These are phyloP conservation scores for Canavalia ensiformis DNA, from an alignment of 306 rosid species.

Conservation along the genomic window DNA sequence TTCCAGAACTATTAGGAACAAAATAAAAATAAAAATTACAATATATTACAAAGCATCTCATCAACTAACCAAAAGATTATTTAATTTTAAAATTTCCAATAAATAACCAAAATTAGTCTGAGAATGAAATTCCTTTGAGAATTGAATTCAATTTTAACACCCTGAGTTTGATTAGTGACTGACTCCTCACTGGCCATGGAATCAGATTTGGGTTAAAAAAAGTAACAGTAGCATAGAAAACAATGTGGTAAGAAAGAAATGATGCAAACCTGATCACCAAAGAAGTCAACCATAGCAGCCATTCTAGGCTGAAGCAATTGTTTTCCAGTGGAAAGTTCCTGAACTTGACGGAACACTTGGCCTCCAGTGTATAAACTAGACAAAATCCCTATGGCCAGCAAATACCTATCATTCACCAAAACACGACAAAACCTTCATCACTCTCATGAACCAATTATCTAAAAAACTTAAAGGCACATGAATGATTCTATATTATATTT, in stretches of 20 bases:
- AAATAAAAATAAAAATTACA: slow-evolving; percentile 14
- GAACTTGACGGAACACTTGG: slow-evolving; percentile 62
- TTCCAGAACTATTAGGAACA: not conserved
- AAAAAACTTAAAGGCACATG: not conserved
- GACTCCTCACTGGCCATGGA: slow-evolving; percentile 23
- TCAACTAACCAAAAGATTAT: slow-evolving; percentile 14
- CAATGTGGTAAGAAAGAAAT: slow-evolving; percentile 32
- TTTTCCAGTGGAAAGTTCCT: slow-evolving; percentile 62
- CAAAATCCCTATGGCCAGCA: slow-evolving; percentile 72
- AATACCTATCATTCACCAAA: slow-evolving; percentile 57
- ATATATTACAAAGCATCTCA: not conserved
- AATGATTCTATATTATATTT: not conserved
- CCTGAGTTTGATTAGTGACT: slow-evolving; percentile 26
- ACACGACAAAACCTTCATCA: not conserved
- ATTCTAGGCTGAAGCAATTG: slow-evolving; percentile 50
- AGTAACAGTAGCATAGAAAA: not conserved
- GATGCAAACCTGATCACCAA: slow-evolving; percentile 77
- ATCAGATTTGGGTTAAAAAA: not conserved
- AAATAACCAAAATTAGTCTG: not conserved
- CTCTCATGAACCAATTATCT: slow-evolving; percentile 17
- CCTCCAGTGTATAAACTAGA: slow-evolving; percentile 63
- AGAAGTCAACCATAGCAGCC: slow-evolving; percentile 63
- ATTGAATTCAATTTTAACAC: slow-evolving; percentile 8
- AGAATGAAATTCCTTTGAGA: slow-evolving; percentile 28
- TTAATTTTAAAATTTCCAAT: not conserved